These are phyloP conservation scores for Diaporthe ampelina DNA, from an alignment of 2,329 filamentous ascomycete species.

Conservation along the genomic window DNA sequence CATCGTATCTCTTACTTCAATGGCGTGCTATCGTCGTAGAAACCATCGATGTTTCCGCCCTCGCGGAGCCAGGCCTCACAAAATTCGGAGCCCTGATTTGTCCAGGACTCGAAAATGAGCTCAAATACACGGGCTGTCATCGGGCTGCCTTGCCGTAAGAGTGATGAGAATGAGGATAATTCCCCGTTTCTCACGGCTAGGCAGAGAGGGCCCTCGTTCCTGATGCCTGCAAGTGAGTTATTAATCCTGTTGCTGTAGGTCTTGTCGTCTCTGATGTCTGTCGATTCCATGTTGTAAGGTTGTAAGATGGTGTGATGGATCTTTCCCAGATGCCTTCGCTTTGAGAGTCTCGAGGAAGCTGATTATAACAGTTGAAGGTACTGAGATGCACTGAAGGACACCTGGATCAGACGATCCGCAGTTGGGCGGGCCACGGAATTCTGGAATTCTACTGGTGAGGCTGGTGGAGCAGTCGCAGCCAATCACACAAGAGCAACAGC, in stretches of 20 bases:
- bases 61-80: neutral
- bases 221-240: neutral
- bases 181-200: neutral
- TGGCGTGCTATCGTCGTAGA: neutral
- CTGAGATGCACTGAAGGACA: neutral
- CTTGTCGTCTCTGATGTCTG: neutral
- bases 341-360: neutral
- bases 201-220: neutral
- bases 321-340: too few relatives aligned
- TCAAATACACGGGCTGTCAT: neutral
- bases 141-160: neutral
- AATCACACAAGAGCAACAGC: neutral
- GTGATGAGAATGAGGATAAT: neutral
- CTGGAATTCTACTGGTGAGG: too few relatives aligned
- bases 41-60: neutral
- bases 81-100: neutral
- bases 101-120: neutral
- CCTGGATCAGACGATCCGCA: neutral
- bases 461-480: neutral
- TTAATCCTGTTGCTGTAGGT: too few relatives aligned
- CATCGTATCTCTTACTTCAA: neutral
- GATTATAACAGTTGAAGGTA: neutral
- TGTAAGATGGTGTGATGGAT: too few relatives aligned
- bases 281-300: neutral
- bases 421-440: too few relatives aligned